Base-by-base conservation (phyloP, 805 yeast genomes). In the Spathaspora girioi region DNA sequence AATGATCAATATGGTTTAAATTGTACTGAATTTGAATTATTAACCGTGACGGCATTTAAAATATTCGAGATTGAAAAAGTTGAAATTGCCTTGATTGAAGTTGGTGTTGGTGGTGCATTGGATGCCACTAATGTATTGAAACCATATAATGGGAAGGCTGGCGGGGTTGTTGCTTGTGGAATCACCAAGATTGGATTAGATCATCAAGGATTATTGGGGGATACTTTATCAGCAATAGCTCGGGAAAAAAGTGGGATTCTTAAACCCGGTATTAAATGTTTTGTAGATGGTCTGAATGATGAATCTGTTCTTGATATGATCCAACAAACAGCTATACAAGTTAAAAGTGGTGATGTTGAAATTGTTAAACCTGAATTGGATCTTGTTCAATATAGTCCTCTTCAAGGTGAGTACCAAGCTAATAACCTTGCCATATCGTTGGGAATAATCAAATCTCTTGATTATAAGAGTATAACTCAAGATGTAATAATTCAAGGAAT, bases 171-270 rank as follows among this genome's bases (percentile, higher is more conserved):
- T 38, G 81, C 77, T 6, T 80, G 91, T 8, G 96, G 86, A 1
- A 86, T 94, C 43, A 83, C 97, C 5, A 89, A 89, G 62, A 85
- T 93, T 19, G 94, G 93, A 1, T 61, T 89, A 50, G 99, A 93
- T 62, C 99, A 93, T 65, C 90, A 89, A 59, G 69, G 73, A 9
- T 75, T 92, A 41, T 67, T 93, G 40, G 99, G 99, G 0, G 61
- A 74, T 32, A 81, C 87, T 0, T 59, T 91, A 11, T 58, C 60
- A 1, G 79, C 81, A 46, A 91, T 93, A 18, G 96, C 97, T 0
- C 45, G 43, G 18, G 87, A 89, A 59, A 93, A 93, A 66, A 96
- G 94, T 0, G 99, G 99, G 0, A 92, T 93, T 8, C 80, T 91
- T 50, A 87, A 88, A 56, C 43, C 56, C 0, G 71, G 71, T 0